Evolutionary conservation across 2,329 filamentous ascomycete species (phyloP), one percentile per base, ranked within the genome.

Genomic region (Fusarium incarnatum): DNA sequence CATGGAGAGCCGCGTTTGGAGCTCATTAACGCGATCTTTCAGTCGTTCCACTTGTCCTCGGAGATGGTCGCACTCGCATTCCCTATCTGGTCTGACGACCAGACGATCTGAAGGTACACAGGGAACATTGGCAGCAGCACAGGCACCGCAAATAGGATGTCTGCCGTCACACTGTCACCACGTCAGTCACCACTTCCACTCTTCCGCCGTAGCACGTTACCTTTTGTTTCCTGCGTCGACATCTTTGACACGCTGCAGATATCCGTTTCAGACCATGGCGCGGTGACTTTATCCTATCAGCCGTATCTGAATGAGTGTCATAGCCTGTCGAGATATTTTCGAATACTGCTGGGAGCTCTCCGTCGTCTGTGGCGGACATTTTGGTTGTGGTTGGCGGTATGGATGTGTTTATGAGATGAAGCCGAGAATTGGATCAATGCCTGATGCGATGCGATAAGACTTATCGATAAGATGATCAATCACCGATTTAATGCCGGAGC

Each of bases 91-190:
- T 22, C 66, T 69, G 37, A 73, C 57, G 16, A 66, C 46, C 5
- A 73, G 71, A 11, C 71, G 71, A 37, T 73, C 71, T 18, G 71
- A 72, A 20, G 71, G 71, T 15, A 73, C 63, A 52, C 71, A 73
- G 2, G 71, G 30, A 10, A 71, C 57, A 22, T 62, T 63, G 8
- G 60, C 71, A 18, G 55, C 41, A 15, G 52, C 47, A 32, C 71
- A 73, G 23, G 71, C 54, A 15, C 68, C 68, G n/a, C 71, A 73
- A 10, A 67, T 28, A 8, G 71, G 68, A 45, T 72, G 68, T 42
- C 55, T 68, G 18, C 71, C 71, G 44, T 73, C 71, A 41, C 71
- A 73, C 71, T 73, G 27, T 6, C 23, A 25, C 44, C 40, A 40
- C 13, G 8, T 20, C 10, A 23, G 44, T 57, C 23, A 8, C 12